These are phyloP conservation scores for Talaromyces islandicus DNA, from an alignment of 2,329 filamentous ascomycete genomes.

Conservation along the genomic window DNA sequence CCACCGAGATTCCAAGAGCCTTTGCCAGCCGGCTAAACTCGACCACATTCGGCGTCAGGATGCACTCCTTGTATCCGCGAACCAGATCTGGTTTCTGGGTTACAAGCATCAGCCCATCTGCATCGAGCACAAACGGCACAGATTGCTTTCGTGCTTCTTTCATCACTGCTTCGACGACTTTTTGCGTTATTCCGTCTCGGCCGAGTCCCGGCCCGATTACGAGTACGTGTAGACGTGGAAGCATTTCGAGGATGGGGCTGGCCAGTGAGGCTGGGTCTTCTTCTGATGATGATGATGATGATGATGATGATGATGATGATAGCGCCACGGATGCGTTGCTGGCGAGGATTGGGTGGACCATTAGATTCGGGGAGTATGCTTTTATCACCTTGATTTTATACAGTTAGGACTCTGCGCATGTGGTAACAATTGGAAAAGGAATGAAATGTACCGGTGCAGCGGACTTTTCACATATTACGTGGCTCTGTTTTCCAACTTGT, in stretches of 20 bases:
- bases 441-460: slow-evolving; percentile 53
- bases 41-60: slow-evolving; percentile 90
- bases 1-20: slow-evolving; percentile 61
- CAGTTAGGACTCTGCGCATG: not conserved
- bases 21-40: slow-evolving; percentile 83
- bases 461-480: slow-evolving; percentile 90
- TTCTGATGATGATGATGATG: slow-evolving; percentile 46
- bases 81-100: slow-evolving; percentile 71
- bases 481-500: slow-evolving; percentile 42
- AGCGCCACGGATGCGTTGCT: slow-evolving; percentile 53
- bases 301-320: slow-evolving; percentile 47
- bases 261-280: slow-evolving; percentile 57
- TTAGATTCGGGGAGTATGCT: slow-evolving; percentile 93
- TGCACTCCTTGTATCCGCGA: slow-evolving; percentile 72
- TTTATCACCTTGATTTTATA: slow-evolving; percentile 68
- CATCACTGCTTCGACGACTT: slow-evolving; percentile 74
- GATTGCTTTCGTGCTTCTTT: slow-evolving; percentile 63
- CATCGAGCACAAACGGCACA: slow-evolving; percentile 83
- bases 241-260: slow-evolving; percentile 66
- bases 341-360: slow-evolving; percentile 96
- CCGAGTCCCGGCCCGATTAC: slow-evolving; percentile 91
- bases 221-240: slow-evolving; percentile 81
- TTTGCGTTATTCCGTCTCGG: slow-evolving; percentile 82
- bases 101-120: slow-evolving; percentile 77
- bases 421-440: not conserved